Conservation (phyloP, 2,329 filamentous ascomycete genomes). For the Bertia moriformis region DNA sequence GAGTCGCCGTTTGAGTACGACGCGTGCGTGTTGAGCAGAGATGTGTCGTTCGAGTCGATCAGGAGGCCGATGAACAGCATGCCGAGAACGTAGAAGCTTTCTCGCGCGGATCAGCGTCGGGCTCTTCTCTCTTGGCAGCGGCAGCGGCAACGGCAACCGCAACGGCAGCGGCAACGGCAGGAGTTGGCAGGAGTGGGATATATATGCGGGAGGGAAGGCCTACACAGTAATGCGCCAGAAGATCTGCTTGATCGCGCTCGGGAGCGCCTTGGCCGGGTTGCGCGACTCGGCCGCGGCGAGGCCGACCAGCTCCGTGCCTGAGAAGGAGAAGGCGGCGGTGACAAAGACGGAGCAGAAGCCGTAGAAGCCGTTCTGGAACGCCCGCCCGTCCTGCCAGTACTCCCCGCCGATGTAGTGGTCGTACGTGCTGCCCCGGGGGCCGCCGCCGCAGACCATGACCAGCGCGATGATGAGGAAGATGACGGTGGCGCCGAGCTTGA, state of each 20-base stretch:
- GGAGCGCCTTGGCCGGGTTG: constrained; percentile 31
- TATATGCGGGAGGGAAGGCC: constrained; percentile 13
- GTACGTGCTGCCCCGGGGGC: constrained; percentile 43
- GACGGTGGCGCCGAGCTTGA: constrained; percentile 76
- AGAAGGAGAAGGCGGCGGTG: constrained; percentile 33
- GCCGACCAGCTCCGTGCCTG: constrained; percentile 35
- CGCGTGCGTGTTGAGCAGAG: constrained; percentile 26
- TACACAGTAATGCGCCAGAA: constrained; percentile 42
- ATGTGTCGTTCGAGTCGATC: constrained; percentile 25
- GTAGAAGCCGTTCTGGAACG: constrained; percentile 43
- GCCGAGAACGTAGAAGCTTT: constrained; percentile 36
- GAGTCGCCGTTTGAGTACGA: constrained; percentile 25
- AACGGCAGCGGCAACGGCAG: too few relatives aligned
- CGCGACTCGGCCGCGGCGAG: constrained; percentile 33
- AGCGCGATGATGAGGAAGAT: constrained; percentile 62
- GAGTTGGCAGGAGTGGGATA: constrained; percentile 2
- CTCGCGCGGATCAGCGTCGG: too few relatives aligned
- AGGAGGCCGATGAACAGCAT: constrained; percentile 35
- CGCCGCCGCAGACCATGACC: constrained; percentile 23
- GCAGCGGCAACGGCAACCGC: constrained; percentile 27
- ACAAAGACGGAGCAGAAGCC: constrained; percentile 35
- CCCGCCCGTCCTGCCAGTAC: constrained; percentile 66
- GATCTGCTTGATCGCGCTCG: constrained; percentile 34
- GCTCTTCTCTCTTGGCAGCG: constrained; percentile 22
- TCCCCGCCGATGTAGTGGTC: constrained; percentile 61